Evolutionary conservation across 805 yeast species (phyloP).

Genomic region (Yamadazyma sp.): DNA sequence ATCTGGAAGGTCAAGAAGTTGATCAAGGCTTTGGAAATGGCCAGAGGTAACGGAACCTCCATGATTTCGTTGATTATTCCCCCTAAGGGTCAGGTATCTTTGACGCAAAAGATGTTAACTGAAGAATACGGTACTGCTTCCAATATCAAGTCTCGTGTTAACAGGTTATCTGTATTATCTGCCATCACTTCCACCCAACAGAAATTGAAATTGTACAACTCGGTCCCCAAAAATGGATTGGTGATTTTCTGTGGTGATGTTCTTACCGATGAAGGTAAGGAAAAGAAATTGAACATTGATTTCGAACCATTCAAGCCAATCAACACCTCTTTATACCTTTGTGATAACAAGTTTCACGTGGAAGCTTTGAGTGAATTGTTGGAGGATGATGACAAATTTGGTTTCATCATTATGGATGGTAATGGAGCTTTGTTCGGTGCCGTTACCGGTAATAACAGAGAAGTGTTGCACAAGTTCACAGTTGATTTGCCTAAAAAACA

Average conservation of each 20-base stretch:
- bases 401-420: constrained; percentile 99
- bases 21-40: constrained; percentile 80
- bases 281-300: constrained; percentile 93
- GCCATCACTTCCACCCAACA: constrained; percentile 99
- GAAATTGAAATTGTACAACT: constrained; percentile 83
- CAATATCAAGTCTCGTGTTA: constrained; percentile 96
- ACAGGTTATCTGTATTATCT: constrained; percentile 89
- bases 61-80: constrained; percentile 97
- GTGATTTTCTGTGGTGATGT: constrained; percentile 99
- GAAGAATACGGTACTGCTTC: constrained; percentile 99
- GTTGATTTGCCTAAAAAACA: constrained; percentile 99
- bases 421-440: constrained; percentile 96
- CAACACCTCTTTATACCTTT: constrained; percentile 88
- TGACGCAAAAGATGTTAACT: constrained; percentile 85
- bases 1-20: constrained; percentile 98
- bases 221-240: constrained; percentile 91
- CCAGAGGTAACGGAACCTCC: constrained; percentile 98
- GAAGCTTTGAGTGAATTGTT: constrained; percentile 93
- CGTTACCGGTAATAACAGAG: constrained; percentile 94
- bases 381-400: constrained; percentile 94
- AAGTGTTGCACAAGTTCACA: constrained; percentile 88
- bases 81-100: constrained; percentile 90
- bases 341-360: constrained; percentile 98
- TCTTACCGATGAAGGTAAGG: constrained; percentile 94
- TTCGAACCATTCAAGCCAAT: constrained; percentile 99